A percentile compares a stretch with the other conserved stretches of the same genome.
These are phyloP conservation scores for Crithidia fasciculata DNA, from an alignment of 208 protist genomes.

Conservation along the genomic window DNA sequence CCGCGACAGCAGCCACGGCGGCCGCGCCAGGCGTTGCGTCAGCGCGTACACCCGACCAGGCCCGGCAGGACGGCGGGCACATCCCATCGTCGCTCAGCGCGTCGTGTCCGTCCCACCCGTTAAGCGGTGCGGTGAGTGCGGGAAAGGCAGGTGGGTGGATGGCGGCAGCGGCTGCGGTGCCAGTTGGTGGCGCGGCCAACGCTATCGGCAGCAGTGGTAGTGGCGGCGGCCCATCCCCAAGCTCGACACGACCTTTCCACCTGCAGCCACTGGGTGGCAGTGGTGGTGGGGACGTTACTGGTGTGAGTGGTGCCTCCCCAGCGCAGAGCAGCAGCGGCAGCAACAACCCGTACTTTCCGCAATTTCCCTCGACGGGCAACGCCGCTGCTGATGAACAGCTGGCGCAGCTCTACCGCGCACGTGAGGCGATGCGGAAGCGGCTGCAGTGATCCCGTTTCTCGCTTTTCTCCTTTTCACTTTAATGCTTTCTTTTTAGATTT, in stretches of 20 bases:
- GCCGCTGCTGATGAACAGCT: conserved; percentile 77
- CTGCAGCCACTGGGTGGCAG: conserved; percentile 14
- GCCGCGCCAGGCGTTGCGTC: neutral
- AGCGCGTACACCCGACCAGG: neutral
- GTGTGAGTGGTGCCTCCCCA: neutral
- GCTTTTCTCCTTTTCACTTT: neutral
- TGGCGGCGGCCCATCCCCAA: neutral
- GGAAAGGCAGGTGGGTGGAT: conserved; percentile 8
- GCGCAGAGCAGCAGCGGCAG: neutral
- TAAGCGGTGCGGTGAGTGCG: neutral
- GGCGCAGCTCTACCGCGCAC: conserved; percentile 70
- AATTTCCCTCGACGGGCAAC: conserved; percentile 79
- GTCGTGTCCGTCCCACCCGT: neutral
- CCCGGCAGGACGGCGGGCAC: neutral
- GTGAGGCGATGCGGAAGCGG: conserved; percentile 73
- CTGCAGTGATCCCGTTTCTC: conserved; percentile 23
- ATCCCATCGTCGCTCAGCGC: neutral
- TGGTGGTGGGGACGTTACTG: no score
- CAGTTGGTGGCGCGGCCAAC: neutral
- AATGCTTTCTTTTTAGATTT: no score
- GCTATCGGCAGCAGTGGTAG: neutral
- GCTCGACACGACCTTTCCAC: conserved; percentile 28
- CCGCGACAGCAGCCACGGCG: neutral
- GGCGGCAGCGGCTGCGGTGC: neutral
- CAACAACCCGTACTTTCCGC: conserved; percentile 60